Evolutionary conservation across 2,329 filamentous ascomycete species (phyloP).

Genomic region (Phyllosticta citrichinensis): DNA sequence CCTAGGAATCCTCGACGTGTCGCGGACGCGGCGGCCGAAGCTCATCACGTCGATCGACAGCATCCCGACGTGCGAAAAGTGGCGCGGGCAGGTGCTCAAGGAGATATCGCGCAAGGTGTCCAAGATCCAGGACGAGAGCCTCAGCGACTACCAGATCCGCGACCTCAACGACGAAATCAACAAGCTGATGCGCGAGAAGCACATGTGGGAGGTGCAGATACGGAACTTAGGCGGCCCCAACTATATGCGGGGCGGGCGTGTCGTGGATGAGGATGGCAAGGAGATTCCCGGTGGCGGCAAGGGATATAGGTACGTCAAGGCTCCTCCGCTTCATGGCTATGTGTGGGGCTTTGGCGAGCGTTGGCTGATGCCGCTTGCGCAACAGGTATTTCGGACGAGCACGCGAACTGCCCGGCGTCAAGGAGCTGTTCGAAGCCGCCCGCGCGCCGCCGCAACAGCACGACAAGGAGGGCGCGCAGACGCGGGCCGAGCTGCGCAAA

Average conservation of each 20-base stretch:
- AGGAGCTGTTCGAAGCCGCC: slow-evolving; percentile 86
- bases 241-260: slow-evolving; percentile 66
- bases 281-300: slow-evolving; percentile 61
- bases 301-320: slow-evolving; percentile 55
- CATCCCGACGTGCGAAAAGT: slow-evolving; percentile 88
- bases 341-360: background rate
- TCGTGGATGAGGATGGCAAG: slow-evolving; percentile 46
- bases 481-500: slow-evolving; percentile 58
- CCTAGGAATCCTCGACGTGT: slow-evolving; percentile 88
- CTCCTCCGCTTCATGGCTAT: background rate
- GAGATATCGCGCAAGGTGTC: slow-evolving; percentile 96
- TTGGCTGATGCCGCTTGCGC: background rate
- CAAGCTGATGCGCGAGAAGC: slow-evolving; percentile 96
- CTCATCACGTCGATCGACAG: slow-evolving; percentile 76
- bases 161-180: slow-evolving; percentile 99
- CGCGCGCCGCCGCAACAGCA: slow-evolving; percentile 19
- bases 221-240: slow-evolving; percentile 92
- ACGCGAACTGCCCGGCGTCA: slow-evolving; percentile 82
- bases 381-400: slow-evolving; percentile 74
- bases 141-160: slow-evolving; percentile 95
- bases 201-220: slow-evolving; percentile 98
- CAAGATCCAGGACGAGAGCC: slow-evolving; percentile 79
- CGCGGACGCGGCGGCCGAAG: slow-evolving; percentile 80
- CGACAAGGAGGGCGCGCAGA: slow-evolving; percentile 50
- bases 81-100: slow-evolving; percentile 94